Evolutionary conservation across 805 yeast species (phyloP), one percentile per base, ranked within the genome.

Genomic region (Sugiyamaella mastotermitis): DNA sequence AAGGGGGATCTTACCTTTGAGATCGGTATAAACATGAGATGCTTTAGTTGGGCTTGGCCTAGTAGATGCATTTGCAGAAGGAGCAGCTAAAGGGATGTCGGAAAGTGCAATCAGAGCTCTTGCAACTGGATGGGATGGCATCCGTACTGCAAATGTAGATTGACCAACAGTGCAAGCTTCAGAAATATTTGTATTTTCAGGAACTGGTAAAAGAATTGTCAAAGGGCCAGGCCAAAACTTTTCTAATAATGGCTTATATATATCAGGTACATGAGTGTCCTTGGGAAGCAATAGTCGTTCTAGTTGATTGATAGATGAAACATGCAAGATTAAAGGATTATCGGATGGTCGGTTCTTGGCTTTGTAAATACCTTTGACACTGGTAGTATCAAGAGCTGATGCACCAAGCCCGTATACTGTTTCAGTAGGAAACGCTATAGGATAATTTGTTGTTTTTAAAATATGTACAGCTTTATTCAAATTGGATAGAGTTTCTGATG

Each of bases 341-440:
- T 92, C 98, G 4, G 94, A 78, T 0, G 98, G 98, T 47, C 98
- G 69, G 55, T 87, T 86, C 52, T 92, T 92, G 19, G 97, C 97
- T 18, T 60, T 67, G 58, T 87, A 92, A 7, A 92, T 92, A 31
- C 79, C 74, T 41, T 61, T 57, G 2, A 88, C 95, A 0, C 94
- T 73, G 4, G 73, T 76, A 37, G 86, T 86, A 38, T 68, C 70
- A 35, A 84, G 64, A 0, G 94, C 83, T 3, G 88, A 80, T 1
- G 92, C 98, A 0, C 95, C 98, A 1, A 92, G 68, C 0, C 98
- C 98, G 58, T 92, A 92, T 0, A 92, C 98, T 0, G 98, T 92
- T 56, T 92, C 98, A 0, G 98, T 85, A 1, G 98, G 98, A 52
- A 92, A 88, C 0, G 90, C 97, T 10, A 92, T 87, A 0, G 80